Conservation (phyloP, 257 asterid species). For the Solanum chmielewskii region DNA sequence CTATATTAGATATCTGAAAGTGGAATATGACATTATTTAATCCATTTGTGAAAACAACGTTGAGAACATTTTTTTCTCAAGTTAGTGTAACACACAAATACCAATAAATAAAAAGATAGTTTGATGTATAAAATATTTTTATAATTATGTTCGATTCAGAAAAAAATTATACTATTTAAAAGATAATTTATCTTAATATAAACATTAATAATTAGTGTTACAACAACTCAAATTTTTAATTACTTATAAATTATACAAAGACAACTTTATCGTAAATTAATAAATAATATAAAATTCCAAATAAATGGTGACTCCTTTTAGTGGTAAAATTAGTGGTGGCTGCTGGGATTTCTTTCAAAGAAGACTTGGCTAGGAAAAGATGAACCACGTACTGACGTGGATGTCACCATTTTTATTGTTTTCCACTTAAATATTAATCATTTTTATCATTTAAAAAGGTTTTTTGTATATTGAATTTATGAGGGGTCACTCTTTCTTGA, state of each 20-base stretch:
- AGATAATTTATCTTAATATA: neutral
- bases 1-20: neutral
- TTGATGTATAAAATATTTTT: neutral
- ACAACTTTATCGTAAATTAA: neutral
- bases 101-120: neutral
- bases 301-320: neutral
- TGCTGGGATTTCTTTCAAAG: neutral
- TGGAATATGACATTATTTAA: neutral
- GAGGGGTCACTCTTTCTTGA: neutral
- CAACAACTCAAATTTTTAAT: neutral
- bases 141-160: neutral
- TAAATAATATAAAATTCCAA: neutral
- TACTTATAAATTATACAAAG: neutral
- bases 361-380: neutral
- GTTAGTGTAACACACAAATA: neutral
- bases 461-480: neutral
- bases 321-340: neutral
- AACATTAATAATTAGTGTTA: neutral
- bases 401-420: conserved; percentile 7
- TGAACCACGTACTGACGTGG: conserved; percentile 15
- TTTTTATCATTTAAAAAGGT: neutral
- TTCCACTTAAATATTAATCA: neutral
- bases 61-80: neutral
- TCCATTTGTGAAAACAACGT: neutral
- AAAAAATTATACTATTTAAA: neutral